Evolutionary conservation across 2,329 filamentous ascomycete genomes (phyloP).

Genomic region (Raffaelea albimanens): DNA sequence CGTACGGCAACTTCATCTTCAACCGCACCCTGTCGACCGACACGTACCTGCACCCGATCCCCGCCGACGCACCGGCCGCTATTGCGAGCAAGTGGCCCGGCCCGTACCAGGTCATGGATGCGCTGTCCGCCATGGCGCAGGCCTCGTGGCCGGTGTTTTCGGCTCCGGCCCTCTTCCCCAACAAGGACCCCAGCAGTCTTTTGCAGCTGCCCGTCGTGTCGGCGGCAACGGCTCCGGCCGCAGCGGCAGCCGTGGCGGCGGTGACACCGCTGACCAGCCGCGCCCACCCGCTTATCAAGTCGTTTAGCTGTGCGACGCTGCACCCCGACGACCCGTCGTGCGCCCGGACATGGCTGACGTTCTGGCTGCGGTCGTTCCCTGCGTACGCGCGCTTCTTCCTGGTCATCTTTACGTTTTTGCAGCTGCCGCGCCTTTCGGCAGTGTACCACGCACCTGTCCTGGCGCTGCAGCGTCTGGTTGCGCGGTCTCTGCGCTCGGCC

Average conservation of each 20-base stretch:
- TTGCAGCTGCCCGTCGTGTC: slow-evolving; percentile 76
- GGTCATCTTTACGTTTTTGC: slow-evolving; percentile 60
- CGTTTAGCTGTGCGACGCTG: slow-evolving; percentile 79
- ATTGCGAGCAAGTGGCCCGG: slow-evolving; percentile 59
- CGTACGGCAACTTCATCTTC: slow-evolving; percentile 45
- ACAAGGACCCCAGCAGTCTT: slow-evolving; percentile 39
- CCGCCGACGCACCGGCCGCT: slow-evolving; percentile 54
- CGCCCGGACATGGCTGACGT: slow-evolving; percentile 74
- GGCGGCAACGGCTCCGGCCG: slow-evolving; percentile 20
- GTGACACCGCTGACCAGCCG: slow-evolving; percentile 72
- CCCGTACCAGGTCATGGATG: slow-evolving; percentile 68
- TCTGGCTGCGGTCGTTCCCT: slow-evolving; percentile 78
- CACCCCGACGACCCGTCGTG: slow-evolving; percentile 86
- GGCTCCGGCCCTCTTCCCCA: slow-evolving; percentile 80
- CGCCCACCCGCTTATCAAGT: slow-evolving; percentile 78
- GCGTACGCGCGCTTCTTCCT: slow-evolving; percentile 69
- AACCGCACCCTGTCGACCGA: slow-evolving; percentile 50
- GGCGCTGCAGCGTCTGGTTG: slow-evolving; percentile 56
- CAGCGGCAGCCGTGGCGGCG: slow-evolving; percentile 54
- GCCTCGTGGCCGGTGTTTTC: slow-evolving; percentile 80
- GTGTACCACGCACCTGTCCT: slow-evolving; percentile 62
- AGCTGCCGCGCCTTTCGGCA: slow-evolving; percentile 52
- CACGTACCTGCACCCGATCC: slow-evolving; percentile 68
- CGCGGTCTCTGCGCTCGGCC: slow-evolving; percentile 62
- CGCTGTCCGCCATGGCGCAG: slow-evolving; percentile 68